Conservation (phyloP, 345 rosid species). For the Lumnitzera racemosa region DNA sequence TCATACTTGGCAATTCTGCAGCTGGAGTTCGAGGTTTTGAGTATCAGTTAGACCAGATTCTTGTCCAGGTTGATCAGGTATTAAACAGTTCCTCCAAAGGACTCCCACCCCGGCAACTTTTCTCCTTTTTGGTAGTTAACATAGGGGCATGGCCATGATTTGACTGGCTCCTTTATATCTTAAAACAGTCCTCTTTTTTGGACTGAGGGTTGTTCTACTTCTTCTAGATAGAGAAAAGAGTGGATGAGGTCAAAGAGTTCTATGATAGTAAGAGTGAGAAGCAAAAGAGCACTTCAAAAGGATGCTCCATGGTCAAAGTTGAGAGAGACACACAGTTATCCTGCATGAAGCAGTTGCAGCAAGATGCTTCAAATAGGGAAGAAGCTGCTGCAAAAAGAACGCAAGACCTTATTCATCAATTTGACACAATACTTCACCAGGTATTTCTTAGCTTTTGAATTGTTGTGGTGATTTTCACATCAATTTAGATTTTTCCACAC, state of each 20-base stretch:
- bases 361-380: conserved; percentile 49
- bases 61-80: conserved; percentile 11
- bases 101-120: not conserved
- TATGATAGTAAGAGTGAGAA: conserved; percentile 29
- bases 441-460: conserved; percentile 13
- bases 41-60: conserved; percentile 4
- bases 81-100: not conserved
- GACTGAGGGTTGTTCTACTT: not conserved
- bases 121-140: not conserved
- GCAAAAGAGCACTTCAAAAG: conserved; percentile 34
- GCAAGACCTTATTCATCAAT: conserved; percentile 83
- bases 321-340: conserved; percentile 39
- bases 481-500: not conserved
- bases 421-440: conserved; percentile 55
- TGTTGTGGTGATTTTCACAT: not conserved
- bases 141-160: too few species aligned
- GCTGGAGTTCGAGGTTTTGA: conserved; percentile 6
- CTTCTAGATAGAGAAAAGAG: conserved; percentile 57
- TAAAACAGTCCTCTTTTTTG: too few species aligned
- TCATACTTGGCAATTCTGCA: not conserved
- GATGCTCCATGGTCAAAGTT: conserved; percentile 40
- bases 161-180: too few species aligned
- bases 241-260: conserved; percentile 59
- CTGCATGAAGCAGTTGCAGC: conserved; percentile 50
- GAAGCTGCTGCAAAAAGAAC: conserved; percentile 76